Percentiles rank a stretch among this genome's conserved stretches.
Evolutionary conservation across 495 filamentous ascomycete species (phyloP).

Genomic region (Polyplosphaeria fusca): DNA sequence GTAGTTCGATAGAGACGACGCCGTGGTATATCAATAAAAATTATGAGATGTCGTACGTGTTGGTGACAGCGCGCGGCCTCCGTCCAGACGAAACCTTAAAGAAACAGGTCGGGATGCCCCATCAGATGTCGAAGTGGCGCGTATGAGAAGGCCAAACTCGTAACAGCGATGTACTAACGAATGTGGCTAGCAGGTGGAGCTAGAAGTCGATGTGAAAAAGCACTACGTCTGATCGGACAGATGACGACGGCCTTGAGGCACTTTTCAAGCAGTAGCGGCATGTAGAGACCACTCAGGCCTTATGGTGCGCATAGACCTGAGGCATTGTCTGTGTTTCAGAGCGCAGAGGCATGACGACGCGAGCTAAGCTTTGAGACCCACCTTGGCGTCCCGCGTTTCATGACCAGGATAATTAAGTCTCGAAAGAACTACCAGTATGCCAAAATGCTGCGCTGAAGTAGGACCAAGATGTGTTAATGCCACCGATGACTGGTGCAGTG

Average conservation of each 20-base stretch:
- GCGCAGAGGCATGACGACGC: conserved; percentile 8
- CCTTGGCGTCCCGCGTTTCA: conserved; percentile 27
- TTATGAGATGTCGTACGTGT: too few relatives aligned
- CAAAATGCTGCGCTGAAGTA: too few relatives aligned
- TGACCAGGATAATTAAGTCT: too few relatives aligned
- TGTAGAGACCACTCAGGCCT: conserved; percentile 1
- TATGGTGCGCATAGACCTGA: background rate
- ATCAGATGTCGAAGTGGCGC: background rate
- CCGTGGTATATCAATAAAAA: too few relatives aligned
- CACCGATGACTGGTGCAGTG: too few relatives aligned
- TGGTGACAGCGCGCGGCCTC: conserved; percentile 19
- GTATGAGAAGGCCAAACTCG: too few relatives aligned
- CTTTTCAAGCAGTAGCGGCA: too few relatives aligned
- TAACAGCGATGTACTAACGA: too few relatives aligned
- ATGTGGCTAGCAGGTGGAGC: too few relatives aligned
- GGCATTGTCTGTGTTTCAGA: conserved; percentile 21
- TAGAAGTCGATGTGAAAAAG: background rate
- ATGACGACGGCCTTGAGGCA: conserved; percentile 13
- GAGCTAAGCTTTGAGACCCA: conserved; percentile 20
- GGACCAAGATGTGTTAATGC: too few relatives aligned
- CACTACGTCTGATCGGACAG: conserved; percentile 2
- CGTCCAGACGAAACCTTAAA: conserved; percentile 10
- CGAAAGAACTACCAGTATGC: too few relatives aligned
- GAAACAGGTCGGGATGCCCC: conserved; percentile 15
- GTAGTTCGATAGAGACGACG: too few relatives aligned